Evolutionary conservation across 495 filamentous ascomycete species (phyloP).

Genomic region (Hamigera avellanea): DNA sequence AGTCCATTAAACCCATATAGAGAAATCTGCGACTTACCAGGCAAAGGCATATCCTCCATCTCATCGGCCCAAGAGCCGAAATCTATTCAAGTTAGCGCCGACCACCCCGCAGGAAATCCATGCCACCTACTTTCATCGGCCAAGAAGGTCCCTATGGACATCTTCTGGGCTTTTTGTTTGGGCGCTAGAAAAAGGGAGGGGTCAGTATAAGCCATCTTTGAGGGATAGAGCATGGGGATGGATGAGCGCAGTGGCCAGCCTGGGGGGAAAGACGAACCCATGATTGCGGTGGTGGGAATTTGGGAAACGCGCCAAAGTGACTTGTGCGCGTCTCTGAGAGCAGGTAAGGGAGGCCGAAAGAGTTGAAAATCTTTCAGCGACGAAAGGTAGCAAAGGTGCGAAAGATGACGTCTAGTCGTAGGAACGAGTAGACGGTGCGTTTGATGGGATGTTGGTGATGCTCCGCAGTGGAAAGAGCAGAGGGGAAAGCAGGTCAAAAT

Average conservation of each 20-base stretch:
- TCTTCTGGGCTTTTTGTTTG: conserved; percentile 85
- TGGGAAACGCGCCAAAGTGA: conserved; percentile 33
- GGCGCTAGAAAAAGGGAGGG: conserved; percentile 51
- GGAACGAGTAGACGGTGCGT: conserved; percentile 5
- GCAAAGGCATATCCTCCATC: conserved; percentile 74
- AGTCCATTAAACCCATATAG: conserved; percentile 6
- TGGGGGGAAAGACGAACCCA: conserved; percentile 53
- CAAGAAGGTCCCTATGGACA: conserved; percentile 88
- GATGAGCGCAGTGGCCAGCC: conserved; percentile 1
- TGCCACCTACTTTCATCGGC: conserved; percentile 62
- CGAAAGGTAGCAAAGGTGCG: background rate
- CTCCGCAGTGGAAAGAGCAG: conserved; percentile 31
- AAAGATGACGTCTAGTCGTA: conserved; percentile 4
- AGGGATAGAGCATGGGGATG: conserved; percentile 3
- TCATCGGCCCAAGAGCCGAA: conserved; percentile 97
- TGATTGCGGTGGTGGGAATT: conserved; percentile 56
- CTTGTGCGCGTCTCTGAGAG: conserved; percentile 33
- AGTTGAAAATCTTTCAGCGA: conserved; percentile 11
- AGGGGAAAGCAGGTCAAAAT: conserved; percentile 24
- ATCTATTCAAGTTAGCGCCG: conserved; percentile 44
- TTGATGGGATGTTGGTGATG: conserved; percentile 7
- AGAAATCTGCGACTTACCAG: conserved; percentile 42
- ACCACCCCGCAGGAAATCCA: conserved; percentile 7
- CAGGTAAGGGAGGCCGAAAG: conserved; percentile 10
- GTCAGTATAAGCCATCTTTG: conserved; percentile 10